Evolutionary conservation across 225 moss, liverwort and hornwort species (phyloP).

Genomic region (Neckera pumila): DNA sequence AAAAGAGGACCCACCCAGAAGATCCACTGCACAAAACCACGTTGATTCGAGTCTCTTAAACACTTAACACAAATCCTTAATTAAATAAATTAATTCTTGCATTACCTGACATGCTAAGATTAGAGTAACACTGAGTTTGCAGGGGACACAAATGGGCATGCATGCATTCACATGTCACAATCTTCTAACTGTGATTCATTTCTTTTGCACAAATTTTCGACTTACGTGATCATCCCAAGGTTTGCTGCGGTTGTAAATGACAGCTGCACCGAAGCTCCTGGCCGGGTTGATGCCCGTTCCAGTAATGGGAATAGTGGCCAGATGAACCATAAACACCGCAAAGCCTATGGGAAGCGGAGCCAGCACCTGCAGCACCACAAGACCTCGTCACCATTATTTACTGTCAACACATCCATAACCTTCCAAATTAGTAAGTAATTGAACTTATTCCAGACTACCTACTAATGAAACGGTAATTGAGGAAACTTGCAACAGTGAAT

Average conservation of each 20-base stretch:
- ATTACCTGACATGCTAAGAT: background rate
- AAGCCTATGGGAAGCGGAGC: constrained; percentile 54
- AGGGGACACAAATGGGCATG: background rate
- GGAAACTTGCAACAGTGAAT: background rate
- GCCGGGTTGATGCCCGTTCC: constrained; percentile 59
- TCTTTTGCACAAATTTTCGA: background rate
- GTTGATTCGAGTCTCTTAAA: background rate
- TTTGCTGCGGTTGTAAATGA: constrained; percentile 39
- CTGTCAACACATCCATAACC: background rate
- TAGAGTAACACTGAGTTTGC: background rate
- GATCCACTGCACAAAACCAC: constrained; percentile 36
- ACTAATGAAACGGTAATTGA: background rate
- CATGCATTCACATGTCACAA: background rate
- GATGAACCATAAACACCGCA: constrained; percentile 46
- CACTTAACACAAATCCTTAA: background rate
- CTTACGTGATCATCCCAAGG: constrained; percentile 46
- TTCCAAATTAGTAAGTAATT: background rate
- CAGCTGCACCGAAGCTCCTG: constrained; percentile 47
- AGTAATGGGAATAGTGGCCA: constrained; percentile 51
- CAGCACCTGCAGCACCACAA: constrained; percentile 19
- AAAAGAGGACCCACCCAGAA: constrained; percentile 53
- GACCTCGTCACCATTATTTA: background rate
- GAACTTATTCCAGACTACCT: background rate
- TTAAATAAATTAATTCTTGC: too few species aligned
- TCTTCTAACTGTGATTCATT: background rate